A percentile compares a stretch with the other conserved stretches of the same genome.
phyloP scores from a whole-genome alignment of 2,329 filamentous ascomycete genomes.

The Sclerotinia borealis region DNA sequence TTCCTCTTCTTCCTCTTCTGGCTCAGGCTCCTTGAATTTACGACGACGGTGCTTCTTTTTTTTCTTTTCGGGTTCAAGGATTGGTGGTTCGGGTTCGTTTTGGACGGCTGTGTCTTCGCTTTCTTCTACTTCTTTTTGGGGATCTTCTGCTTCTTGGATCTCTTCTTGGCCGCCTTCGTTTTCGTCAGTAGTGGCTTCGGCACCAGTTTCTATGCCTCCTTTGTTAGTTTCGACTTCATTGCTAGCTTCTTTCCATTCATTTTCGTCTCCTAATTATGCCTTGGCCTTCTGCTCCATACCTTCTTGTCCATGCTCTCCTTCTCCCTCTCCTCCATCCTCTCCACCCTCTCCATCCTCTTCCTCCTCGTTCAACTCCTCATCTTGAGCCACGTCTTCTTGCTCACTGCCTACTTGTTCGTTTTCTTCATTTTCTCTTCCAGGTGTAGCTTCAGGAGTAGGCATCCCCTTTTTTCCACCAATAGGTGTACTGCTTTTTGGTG shows the following conservation, averaged over 20 bases:
- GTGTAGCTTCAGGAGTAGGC: constrained; percentile 1
- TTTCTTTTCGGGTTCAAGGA: background rate
- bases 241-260: background rate
- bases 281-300: constrained; percentile 1
- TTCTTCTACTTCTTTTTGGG: constrained; percentile 5
- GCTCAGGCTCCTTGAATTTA: constrained; percentile 8
- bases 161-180: constrained; percentile 9
- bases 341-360: background rate
- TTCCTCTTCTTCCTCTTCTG: constrained; percentile 4
- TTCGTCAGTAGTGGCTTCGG: constrained; percentile 9
- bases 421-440: background rate
- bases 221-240: background rate
- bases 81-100: background rate
- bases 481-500: constrained; percentile 7
- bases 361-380: constrained; percentile 9
- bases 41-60: constrained; percentile 7
- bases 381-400: constrained; percentile 10
- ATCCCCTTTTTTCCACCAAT: constrained; percentile 6
- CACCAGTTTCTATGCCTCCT: background rate
- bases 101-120: constrained; percentile 9
- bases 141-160: background rate
- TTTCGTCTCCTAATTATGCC: constrained; percentile 4
- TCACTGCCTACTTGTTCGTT: background rate
- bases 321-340: constrained; percentile 3
- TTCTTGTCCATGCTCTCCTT: constrained; percentile 5